Conservation (phyloP, 257 asterid species). For the Solanum lignicaule region DNA sequence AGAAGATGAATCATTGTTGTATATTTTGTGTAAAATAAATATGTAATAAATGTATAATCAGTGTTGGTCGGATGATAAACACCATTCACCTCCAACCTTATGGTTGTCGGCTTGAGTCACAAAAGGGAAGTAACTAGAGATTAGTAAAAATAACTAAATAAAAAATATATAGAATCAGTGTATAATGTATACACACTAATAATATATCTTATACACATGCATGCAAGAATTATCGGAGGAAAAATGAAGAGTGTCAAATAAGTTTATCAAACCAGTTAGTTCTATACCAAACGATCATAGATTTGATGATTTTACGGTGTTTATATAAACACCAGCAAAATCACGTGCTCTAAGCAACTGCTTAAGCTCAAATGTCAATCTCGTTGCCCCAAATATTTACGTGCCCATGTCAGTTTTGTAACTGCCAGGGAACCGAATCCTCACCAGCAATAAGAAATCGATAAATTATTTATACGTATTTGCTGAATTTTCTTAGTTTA, state of each 20-base stretch:
- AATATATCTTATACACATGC: too few relatives aligned
- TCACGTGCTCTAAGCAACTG: neutral
- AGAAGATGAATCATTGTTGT: too few relatives aligned
- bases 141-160: too few relatives aligned
- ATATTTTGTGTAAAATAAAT: neutral
- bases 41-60: too few relatives aligned
- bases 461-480: neutral
- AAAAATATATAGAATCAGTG: neutral
- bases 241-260: neutral
- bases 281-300: neutral
- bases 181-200: neutral
- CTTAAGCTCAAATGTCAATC: neutral
- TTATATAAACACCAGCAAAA: neutral
- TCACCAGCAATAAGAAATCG: neutral
- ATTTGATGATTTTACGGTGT: neutral
- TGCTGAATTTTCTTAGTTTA: neutral
- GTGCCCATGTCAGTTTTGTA: neutral
- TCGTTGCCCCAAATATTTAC: neutral
- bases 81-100: neutral
- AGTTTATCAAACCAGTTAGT: neutral
- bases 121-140: neutral
- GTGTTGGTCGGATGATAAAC: too few relatives aligned
- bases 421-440: neutral
- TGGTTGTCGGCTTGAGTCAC: neutral
- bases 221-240: neutral